These are phyloP conservation scores for Hygrocybe coccinea DNA, from an alignment of 768 basidiomycete genomes.

Conservation along the genomic window DNA sequence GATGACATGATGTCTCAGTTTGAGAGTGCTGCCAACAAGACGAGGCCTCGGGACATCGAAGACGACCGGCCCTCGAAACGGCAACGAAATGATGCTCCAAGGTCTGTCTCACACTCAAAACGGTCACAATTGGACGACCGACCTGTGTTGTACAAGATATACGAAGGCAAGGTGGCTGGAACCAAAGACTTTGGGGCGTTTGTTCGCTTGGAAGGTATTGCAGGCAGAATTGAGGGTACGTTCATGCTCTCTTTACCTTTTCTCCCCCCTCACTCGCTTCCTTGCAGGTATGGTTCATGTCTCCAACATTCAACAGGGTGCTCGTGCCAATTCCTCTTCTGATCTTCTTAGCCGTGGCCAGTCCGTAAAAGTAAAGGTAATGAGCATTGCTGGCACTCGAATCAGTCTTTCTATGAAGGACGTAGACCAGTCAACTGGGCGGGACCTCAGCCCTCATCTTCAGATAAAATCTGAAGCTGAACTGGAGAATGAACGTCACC, in stretches of 20 bases:
- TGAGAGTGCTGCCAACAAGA: conserved; percentile 48
- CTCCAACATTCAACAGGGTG: conserved; percentile 82
- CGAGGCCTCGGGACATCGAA: conserved; percentile 36
- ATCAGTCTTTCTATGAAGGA: conserved; percentile 95
- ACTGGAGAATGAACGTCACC: conserved; percentile 72
- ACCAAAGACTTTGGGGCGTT: conserved; percentile 97
- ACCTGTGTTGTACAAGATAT: conserved; percentile 92
- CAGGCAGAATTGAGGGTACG: conserved; percentile 84
- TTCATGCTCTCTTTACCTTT: conserved; percentile 7
- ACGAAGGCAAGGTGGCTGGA: conserved; percentile 77
- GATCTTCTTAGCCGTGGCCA: conserved; percentile 86
- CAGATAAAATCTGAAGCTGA: conserved; percentile 94
- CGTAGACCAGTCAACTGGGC: conserved; percentile 86
- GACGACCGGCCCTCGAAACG: conserved; percentile 55
- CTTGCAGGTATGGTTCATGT: conserved; percentile 91
- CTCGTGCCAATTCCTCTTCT: conserved; percentile 78
- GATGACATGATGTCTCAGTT: conserved; percentile 73
- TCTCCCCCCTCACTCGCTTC: conserved; percentile 1
- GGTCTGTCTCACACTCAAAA: conserved; percentile 52
- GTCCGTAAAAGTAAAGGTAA: conserved; percentile 90
- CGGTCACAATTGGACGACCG: conserved; percentile 59
- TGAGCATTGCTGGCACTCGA: conserved; percentile 81
- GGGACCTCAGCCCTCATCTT: conserved; percentile 90
- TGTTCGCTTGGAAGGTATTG: conserved; percentile 80
- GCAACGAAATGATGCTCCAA: conserved; percentile 50